These are phyloP conservation scores for Hygrophorus russula DNA, from an alignment of 768 basidiomycete species.

Conservation along the genomic window DNA sequence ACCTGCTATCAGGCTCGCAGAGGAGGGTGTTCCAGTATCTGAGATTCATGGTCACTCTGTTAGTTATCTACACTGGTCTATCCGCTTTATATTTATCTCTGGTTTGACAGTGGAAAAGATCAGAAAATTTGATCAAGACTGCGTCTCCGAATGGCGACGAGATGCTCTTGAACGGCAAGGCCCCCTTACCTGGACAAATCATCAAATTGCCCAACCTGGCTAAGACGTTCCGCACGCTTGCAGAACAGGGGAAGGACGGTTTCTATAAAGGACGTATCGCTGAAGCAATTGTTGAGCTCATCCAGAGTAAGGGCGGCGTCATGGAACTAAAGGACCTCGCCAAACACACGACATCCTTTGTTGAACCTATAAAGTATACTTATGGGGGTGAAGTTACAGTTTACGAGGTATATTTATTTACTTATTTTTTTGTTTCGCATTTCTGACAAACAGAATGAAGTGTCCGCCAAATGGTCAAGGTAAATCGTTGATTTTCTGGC, in stretches of 20 bases:
- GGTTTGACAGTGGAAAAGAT: slow-evolving; percentile 36
- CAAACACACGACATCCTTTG: slow-evolving; percentile 64
- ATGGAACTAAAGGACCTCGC: slow-evolving; percentile 94
- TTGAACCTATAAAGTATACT: slow-evolving; percentile 87
- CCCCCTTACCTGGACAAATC: slow-evolving; percentile 79
- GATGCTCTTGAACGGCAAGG: slow-evolving; percentile 78
- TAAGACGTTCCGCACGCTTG: slow-evolving; percentile 71
- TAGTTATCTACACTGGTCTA: slow-evolving; percentile 12
- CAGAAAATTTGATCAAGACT: slow-evolving; percentile 61
- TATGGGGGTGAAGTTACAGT: slow-evolving; percentile 80
- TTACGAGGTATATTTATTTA: slow-evolving; percentile 58
- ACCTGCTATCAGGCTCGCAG: slow-evolving; percentile 86
- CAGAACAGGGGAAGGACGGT: slow-evolving; percentile 75
- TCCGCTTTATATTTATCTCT: slow-evolving; percentile 4
- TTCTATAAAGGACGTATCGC: slow-evolving; percentile 93
- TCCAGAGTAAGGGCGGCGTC: slow-evolving; percentile 79
- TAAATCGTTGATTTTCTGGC: slow-evolving; percentile 9
- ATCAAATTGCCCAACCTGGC: slow-evolving; percentile 76
- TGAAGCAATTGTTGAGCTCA: slow-evolving; percentile 77
- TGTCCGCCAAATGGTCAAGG: slow-evolving; percentile 98
- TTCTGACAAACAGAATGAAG: slow-evolving; percentile 25
- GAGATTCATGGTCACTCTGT: slow-evolving; percentile 63
- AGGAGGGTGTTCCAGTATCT: slow-evolving; percentile 84
- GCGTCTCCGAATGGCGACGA: slow-evolving; percentile 81
- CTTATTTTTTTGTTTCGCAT: not conserved